Evolutionary conservation across 441 rosid genomes (phyloP).

Genomic region (Euphorbia corollata): DNA sequence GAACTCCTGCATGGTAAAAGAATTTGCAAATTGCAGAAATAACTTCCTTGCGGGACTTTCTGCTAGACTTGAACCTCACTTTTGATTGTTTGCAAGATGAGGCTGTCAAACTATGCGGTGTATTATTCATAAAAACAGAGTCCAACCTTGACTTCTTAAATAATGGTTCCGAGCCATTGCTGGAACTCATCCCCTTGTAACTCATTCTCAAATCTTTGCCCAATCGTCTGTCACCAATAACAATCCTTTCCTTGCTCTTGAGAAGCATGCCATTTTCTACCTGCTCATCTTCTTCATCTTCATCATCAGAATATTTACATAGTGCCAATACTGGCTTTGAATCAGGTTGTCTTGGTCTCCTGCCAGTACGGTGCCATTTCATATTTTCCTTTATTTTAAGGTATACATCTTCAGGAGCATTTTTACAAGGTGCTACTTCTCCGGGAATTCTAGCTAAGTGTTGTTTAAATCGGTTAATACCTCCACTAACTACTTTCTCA

Average conservation of each 20-base stretch:
- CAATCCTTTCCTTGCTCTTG: slow-evolving; percentile 21
- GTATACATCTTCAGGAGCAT: slow-evolving; percentile 86
- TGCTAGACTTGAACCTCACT: slow-evolving; percentile 33
- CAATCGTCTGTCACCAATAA: slow-evolving; percentile 43
- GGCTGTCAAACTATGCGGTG: slow-evolving; percentile 37
- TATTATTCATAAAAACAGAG: slow-evolving; percentile 53
- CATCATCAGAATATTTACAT: slow-evolving; percentile 53
- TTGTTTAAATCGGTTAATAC: slow-evolving; percentile 91
- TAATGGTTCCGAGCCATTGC: slow-evolving; percentile 44
- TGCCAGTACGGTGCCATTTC: slow-evolving; percentile 97
- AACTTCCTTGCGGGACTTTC: slow-evolving; percentile 63
- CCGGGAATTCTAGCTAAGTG: slow-evolving; percentile 95
- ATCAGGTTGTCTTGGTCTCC: slow-evolving; percentile 60
- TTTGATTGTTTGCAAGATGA: slow-evolving; percentile 33
- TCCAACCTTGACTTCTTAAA: slow-evolving; percentile 58
- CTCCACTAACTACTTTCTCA: slow-evolving; percentile 79
- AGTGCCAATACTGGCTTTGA: slow-evolving; percentile 43
- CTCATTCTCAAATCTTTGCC: slow-evolving; percentile 42
- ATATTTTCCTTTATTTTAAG: slow-evolving; percentile 83
- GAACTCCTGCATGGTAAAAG: slow-evolving; percentile 82
- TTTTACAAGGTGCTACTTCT: slow-evolving; percentile 83
- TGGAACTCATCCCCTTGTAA: slow-evolving; percentile 37
- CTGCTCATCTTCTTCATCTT: slow-evolving; percentile 56
- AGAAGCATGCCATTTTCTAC: slow-evolving; percentile 20
- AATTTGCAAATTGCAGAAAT: slow-evolving; percentile 77